Conservation (phyloP, 768 basidiomycete genomes). For the Mycena metata region DNA sequence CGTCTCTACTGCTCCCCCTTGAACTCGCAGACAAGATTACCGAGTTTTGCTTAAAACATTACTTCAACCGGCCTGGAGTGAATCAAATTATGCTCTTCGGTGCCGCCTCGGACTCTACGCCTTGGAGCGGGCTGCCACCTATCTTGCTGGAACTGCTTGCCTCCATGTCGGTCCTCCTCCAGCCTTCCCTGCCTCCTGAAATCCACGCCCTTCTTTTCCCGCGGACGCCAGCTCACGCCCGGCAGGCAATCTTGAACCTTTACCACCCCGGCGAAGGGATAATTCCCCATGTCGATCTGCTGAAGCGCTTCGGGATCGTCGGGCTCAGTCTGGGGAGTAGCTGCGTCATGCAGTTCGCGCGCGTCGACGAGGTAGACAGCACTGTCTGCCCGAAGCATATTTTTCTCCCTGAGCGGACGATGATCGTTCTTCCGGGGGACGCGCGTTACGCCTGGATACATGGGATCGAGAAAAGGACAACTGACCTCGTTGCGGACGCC, state of each 20-base stretch:
- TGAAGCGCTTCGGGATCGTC: slow-evolving; percentile 88
- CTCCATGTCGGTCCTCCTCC: slow-evolving; percentile 62
- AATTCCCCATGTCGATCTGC: slow-evolving; percentile 87
- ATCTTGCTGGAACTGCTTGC: slow-evolving; percentile 68
- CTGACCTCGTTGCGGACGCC: slow-evolving; percentile 67
- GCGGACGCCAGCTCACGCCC: slow-evolving; percentile 57
- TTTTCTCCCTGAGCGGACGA: slow-evolving; percentile 81
- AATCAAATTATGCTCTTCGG: slow-evolving; percentile 94
- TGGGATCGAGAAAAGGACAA: slow-evolving; percentile 76
- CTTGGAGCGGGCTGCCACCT: slow-evolving; percentile 65
- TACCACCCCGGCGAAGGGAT: slow-evolving; percentile 94
- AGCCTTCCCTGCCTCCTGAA: slow-evolving; percentile 61
- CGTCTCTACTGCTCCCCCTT: slow-evolving; percentile 63
- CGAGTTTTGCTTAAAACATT: slow-evolving; percentile 67
- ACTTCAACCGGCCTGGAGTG: slow-evolving; percentile 62
- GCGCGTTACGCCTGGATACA: slow-evolving; percentile 92
- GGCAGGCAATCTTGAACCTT: slow-evolving; percentile 92
- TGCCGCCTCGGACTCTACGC: slow-evolving; percentile 25
- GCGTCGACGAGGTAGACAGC: slow-evolving; percentile 44
- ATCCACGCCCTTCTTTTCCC: slow-evolving; percentile 76
- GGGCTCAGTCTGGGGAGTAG: slow-evolving; percentile 87
- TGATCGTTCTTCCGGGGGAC: slow-evolving; percentile 83
- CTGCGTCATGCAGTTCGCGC: slow-evolving; percentile 81
- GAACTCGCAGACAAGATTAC: slow-evolving; percentile 65
- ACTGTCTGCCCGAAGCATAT: slow-evolving; percentile 45